Conservation (phyloP, 2,329 filamentous ascomycete genomes). For the Colletotrichum shisoi region DNA sequence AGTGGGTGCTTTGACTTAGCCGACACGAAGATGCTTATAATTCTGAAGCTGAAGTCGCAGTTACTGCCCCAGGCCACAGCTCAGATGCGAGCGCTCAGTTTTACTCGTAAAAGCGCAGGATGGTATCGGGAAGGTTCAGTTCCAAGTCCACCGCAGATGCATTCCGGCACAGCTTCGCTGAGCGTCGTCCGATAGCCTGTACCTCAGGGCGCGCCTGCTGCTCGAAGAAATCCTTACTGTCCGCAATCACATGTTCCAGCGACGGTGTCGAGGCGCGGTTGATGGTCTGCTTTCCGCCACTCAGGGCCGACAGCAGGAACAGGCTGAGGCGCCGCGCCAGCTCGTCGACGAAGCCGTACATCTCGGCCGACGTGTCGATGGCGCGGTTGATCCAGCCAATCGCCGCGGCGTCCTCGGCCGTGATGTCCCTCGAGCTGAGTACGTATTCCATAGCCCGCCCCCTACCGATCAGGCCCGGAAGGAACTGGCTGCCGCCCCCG, state of each 20-base stretch:
- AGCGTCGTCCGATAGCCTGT: not conserved
- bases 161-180: not conserved
- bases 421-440: not conserved
- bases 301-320: not conserved
- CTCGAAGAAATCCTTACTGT: constrained; percentile 1
- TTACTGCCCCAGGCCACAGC: too few relatives aligned
- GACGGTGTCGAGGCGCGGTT: constrained; percentile 6
- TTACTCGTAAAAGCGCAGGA: not conserved
- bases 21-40: too few relatives aligned
- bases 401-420: not conserved
- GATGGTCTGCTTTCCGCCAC: constrained; percentile 1
- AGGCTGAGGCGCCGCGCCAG: not conserved
- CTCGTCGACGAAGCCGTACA: not conserved
- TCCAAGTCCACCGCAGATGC: not conserved
- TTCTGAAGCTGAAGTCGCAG: too few relatives aligned
- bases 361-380: not conserved
- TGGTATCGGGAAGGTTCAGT: not conserved
- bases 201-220: not conserved
- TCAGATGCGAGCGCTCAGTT: too few relatives aligned
- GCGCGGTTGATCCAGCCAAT: constrained; percentile 9
- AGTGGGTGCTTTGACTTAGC: too few relatives aligned
- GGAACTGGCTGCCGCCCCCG: not conserved
- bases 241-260: not conserved
- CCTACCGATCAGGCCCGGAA: not conserved
- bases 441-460: constrained; percentile 11